Conservation (phyloP, 345 rosid species). For the Dipteronia dyeriana region DNA sequence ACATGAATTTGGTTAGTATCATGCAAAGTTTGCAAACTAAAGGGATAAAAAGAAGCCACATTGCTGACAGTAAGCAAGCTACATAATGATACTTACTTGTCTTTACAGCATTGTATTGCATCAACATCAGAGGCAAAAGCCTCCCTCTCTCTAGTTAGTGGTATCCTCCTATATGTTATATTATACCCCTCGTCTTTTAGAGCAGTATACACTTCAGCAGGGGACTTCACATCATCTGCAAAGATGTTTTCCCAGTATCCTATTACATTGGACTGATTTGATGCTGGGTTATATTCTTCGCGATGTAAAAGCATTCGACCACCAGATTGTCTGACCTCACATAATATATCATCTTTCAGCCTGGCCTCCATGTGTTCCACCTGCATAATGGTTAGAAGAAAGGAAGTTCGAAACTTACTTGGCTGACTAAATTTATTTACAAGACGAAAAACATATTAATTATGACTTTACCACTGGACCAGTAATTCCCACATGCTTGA, state of each 20-base stretch:
- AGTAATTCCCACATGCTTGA: constrained; percentile 91
- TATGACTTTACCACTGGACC: constrained; percentile 69
- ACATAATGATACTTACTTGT: constrained; percentile 60
- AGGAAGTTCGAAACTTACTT: constrained; percentile 15
- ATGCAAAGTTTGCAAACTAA: neutral
- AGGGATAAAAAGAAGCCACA: constrained; percentile 3
- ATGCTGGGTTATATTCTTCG: constrained; percentile 76
- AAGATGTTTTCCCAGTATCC: constrained; percentile 96
- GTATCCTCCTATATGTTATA: constrained; percentile 75
- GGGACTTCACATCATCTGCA: constrained; percentile 80
- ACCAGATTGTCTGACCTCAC: constrained; percentile 69
- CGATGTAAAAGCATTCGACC: constrained; percentile 93
- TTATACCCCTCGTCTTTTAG: constrained; percentile 69
- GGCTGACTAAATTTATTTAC: constrained; percentile 1
- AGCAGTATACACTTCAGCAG: constrained; percentile 87
- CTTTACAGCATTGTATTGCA: constrained; percentile 69
- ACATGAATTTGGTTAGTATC: constrained; percentile 14
- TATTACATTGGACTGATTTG: constrained; percentile 72
- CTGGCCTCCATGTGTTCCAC: constrained; percentile 89
- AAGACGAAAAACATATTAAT: constrained; percentile 12
- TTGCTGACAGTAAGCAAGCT: neutral
- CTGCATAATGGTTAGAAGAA: constrained; percentile 40
- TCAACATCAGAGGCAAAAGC: constrained; percentile 89
- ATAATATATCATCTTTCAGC: constrained; percentile 83
- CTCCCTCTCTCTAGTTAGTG: constrained; percentile 92